Evolutionary conservation across 805 yeast species (phyloP).

Genomic region (Naumovozyma castellii): DNA sequence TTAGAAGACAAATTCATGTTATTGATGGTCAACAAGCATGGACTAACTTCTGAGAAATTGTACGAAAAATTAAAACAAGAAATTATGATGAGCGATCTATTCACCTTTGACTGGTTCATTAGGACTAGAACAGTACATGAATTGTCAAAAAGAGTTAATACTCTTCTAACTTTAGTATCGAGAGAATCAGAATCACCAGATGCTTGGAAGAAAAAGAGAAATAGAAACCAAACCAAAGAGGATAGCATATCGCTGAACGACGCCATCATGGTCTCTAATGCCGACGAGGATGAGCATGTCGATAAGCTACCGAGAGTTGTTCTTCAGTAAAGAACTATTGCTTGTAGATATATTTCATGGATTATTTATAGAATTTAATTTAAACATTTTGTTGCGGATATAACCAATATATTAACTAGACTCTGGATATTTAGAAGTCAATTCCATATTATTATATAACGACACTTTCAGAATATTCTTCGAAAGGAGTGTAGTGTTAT

Average conservation of each 20-base stretch:
- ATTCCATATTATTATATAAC: no score
- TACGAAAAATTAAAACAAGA: slow-evolving; percentile 60
- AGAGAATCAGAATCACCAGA: slow-evolving; percentile 61
- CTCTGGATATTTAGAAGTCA: no score
- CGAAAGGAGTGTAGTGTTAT: no score
- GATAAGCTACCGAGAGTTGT: slow-evolving; percentile 12
- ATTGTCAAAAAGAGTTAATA: slow-evolving; percentile 56
- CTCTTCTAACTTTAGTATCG: slow-evolving; percentile 56
- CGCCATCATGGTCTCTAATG: neutral
- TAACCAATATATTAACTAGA: no score
- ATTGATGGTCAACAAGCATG: slow-evolving; percentile 52
- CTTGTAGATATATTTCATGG: no score
- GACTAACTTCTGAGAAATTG: slow-evolving; percentile 49
- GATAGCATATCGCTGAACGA: slow-evolving; percentile 10
- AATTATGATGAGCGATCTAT: slow-evolving; percentile 47
- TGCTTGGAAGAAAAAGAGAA: slow-evolving; percentile 40
- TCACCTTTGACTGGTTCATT: slow-evolving; percentile 67
- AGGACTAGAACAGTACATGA: slow-evolving; percentile 65
- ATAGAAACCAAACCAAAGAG: slow-evolving; percentile 13
- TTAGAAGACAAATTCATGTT: slow-evolving; percentile 63
- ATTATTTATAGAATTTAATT: no score
- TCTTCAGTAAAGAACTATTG: no score
- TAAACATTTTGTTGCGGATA: no score
- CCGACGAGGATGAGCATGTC: slow-evolving; percentile 6
- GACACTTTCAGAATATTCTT: no score